phyloP scores from a whole-genome alignment of 345 rosid species.

The Mallotus nudiflorus region DNA sequence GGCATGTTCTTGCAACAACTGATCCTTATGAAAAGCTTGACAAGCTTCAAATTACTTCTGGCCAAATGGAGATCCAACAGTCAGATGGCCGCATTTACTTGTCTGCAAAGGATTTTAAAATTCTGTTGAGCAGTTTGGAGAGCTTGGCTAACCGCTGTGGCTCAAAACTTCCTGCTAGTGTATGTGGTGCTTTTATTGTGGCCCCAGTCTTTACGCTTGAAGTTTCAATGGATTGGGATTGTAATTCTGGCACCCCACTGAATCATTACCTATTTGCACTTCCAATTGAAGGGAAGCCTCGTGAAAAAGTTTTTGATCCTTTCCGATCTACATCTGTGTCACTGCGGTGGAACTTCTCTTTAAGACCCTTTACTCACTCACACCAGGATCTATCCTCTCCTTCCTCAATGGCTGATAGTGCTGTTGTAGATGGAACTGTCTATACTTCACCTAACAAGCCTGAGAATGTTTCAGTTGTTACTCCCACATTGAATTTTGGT shows the following conservation, averaged over 20 bases:
- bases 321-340: slow-evolving; percentile 94
- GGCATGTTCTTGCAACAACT: slow-evolving; percentile 80
- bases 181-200: slow-evolving; percentile 63
- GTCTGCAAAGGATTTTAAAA: slow-evolving; percentile 77
- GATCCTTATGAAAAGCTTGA: slow-evolving; percentile 98
- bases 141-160: slow-evolving; percentile 63
- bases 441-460: slow-evolving; percentile 38
- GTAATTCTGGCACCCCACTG: slow-evolving; percentile 82
- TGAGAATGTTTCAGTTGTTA: slow-evolving; percentile 40
- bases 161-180: slow-evolving; percentile 57
- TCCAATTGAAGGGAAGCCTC: slow-evolving; percentile 80
- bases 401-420: slow-evolving; percentile 37
- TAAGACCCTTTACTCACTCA: slow-evolving; percentile 50
- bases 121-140: slow-evolving; percentile 83
- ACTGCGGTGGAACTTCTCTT: slow-evolving; percentile 85
- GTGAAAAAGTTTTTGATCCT: slow-evolving; percentile 83
- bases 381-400: slow-evolving; percentile 44
- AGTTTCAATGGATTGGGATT: slow-evolving; percentile 92
- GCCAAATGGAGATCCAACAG: slow-evolving; percentile 83
- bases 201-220: slow-evolving; percentile 77
- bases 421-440: slow-evolving; percentile 32
- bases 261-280: slow-evolving; percentile 91
- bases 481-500: slow-evolving; percentile 75
- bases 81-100: slow-evolving; percentile 83
- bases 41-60: slow-evolving; percentile 69